These are phyloP conservation scores for Royoungia palumana DNA, from an alignment of 768 basidiomycete species.

Conservation along the genomic window DNA sequence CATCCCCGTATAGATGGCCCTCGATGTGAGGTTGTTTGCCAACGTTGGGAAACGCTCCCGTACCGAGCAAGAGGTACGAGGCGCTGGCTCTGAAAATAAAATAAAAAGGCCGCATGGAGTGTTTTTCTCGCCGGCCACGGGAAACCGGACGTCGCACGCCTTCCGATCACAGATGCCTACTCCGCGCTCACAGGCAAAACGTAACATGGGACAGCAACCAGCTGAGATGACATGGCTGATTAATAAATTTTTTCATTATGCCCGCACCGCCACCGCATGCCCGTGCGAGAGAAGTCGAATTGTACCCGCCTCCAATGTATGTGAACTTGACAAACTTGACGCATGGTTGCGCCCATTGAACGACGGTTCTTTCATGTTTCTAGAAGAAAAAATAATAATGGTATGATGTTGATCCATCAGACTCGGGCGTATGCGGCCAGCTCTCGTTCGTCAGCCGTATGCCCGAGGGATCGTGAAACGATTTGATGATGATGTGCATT, in stretches of 20 bases:
- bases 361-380: conserved; percentile 1
- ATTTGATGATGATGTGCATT: not conserved
- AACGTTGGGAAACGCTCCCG: too few species aligned
- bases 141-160: conserved; percentile 20
- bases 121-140: conserved; percentile 1
- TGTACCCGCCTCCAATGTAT: conserved; percentile 7
- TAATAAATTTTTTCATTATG: conserved; percentile 25
- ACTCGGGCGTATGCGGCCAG: conserved; percentile 5
- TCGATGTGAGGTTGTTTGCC: too few species aligned
- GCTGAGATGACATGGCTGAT: conserved; percentile 28
- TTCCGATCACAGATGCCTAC: conserved; percentile 14
- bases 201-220: conserved; percentile 25
- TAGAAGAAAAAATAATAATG: not conserved
- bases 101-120: conserved; percentile 1
- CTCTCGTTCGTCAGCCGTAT: conserved; percentile 11
- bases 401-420: conserved; percentile 4
- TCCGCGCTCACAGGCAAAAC: conserved; percentile 21
- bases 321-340: conserved; percentile 12
- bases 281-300: conserved; percentile 17
- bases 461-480: conserved; percentile 16
- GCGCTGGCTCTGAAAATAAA: conserved; percentile 6
- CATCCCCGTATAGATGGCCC: conserved; percentile 4
- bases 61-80: conserved; percentile 15
- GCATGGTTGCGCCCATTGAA: conserved; percentile 24
- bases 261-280: conserved; percentile 27